Evolutionary conservation across 257 asterid genomes (phyloP), one percentile per base, ranked within the genome.

Genomic region (Voacanga thouarsii): DNA sequence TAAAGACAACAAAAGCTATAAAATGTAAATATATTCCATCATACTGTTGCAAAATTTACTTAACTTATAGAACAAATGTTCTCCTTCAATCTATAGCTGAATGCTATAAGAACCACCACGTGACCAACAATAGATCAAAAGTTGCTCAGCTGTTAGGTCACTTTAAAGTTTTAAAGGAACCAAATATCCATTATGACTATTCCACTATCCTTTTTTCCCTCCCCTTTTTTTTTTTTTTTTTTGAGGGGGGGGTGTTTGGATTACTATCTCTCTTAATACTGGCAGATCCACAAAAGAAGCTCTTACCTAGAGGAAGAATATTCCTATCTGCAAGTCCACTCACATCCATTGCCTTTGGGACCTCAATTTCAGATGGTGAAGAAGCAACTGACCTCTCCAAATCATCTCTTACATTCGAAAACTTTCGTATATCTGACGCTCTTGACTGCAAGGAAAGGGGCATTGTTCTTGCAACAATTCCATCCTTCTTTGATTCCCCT

Each of bases 401-500:
- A 65, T 93, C 92, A 78, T 88, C 97, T 69, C 91, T 87, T 75
- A 78, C 77, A 86, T 80, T 88, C 28, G 88, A 71, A 83, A 82
- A 80, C 80, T 82, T 90, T 50, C 93, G 90, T 76, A 71, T 61
- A 78, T 95, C 98, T 44, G 92, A 85, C 83, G 86, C 81, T 84
- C 83, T 93, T 61, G 97, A 77, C 83, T 89, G 98, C 87, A 86
- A 79, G 71, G 92, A 84, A 71, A 80, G 78, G 67, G 89, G 89
- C 82, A 85, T 79, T 59, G 91, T 82, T 85, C 90, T 93, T 71
- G 84, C 86, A 55, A 88, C 88, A 84, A 84, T 83, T 76, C 94
- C 99, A 74, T 90, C 99, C 86, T 89, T 92, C 85, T 89, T 92
- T 59, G 86, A 83, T 87, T 96, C 99, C 65, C 87, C 80, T 80